Evolutionary conservation across 2,329 filamentous ascomycete species (phyloP).

Genomic region (Chaetomiaceae sp.): DNA sequence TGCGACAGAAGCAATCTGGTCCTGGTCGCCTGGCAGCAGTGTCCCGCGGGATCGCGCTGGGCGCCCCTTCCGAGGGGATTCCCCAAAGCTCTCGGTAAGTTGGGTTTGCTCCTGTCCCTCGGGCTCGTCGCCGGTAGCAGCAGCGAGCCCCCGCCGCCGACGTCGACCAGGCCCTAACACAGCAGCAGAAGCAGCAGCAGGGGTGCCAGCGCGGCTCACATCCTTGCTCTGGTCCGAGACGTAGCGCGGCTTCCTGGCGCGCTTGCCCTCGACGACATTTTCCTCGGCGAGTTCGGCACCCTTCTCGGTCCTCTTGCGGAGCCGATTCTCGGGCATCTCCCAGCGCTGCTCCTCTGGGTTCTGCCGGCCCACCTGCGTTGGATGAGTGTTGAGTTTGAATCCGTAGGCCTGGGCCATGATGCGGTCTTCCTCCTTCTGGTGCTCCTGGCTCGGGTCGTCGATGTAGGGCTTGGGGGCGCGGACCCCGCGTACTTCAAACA

Average conservation of each 20-base stretch:
- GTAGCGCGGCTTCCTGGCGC: conserved; percentile 47
- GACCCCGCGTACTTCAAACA: conserved; percentile 48
- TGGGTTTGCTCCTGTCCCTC: conserved; percentile 8
- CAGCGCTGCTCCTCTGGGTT: conserved; percentile 52
- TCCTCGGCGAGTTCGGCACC: conserved; percentile 48
- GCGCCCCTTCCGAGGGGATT: conserved; percentile 19
- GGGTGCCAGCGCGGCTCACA: conserved; percentile 47
- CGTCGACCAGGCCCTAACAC: conserved; percentile 27
- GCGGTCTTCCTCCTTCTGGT: conserved; percentile 45
- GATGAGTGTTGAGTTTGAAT: conserved; percentile 55
- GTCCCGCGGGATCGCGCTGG: conserved; percentile 13
- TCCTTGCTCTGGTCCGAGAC: conserved; percentile 47
- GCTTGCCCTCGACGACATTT: conserved; percentile 43
- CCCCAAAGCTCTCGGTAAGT: conserved; percentile 8
- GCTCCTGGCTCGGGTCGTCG: conserved; percentile 42
- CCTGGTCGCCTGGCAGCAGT: conserved; percentile 12
- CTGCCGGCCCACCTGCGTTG: conserved; percentile 52
- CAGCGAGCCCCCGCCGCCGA: conserved; percentile 15
- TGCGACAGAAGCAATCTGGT: conserved; percentile 6
- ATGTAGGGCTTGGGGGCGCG: conserved; percentile 38
- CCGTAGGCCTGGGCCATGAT: conserved; percentile 55
- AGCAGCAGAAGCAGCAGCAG: conserved; percentile 32
- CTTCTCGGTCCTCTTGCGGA: conserved; percentile 53
- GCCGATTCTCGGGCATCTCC: conserved; percentile 47
- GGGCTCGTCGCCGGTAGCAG: conserved; percentile 10